Base-by-base conservation (phyloP, 805 yeast species). In the Babjeviella inositovora region DNA sequence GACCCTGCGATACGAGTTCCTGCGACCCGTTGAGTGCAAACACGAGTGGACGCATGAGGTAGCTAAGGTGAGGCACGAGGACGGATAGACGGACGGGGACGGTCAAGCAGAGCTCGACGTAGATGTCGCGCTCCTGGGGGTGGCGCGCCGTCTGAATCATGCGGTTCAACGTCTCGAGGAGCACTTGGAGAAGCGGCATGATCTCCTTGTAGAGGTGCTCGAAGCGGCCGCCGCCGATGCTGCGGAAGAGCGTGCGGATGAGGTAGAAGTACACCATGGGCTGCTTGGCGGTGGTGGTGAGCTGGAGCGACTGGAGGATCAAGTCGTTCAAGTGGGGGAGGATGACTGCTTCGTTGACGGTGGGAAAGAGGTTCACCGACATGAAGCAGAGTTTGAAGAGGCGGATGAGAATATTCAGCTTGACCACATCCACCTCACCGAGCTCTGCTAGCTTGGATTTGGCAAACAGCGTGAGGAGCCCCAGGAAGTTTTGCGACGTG, bases 221-320 rank as follows among this genome's bases (percentile, higher is more conserved):
- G 43, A 90, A 87, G 28, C 97, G 59, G 5, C 98, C 98, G 23
- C 98, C 97, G 16, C 96, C 94, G 22, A 90, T 85, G 38, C 93
- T 79, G 45, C 97, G 62, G 56, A 90, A 90, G 23, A 90, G 52
- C 0, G 93, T 81, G 37, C 97, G 58, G 12, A 90, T 75, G 35
- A 90, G 56, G 36, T 84, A 79, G 32, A 87, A 85, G 43, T 84
- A 90, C 3, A 82, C 81, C 13, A 81, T 59, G 5, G 98, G 97
- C 39, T 87, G 95, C 33, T 79, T 76, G 0, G 96, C 80, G 6
- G 72, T 70, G 1, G 95, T 76, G 0, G 95, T 71, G 25, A 69
- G 59, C 28, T 72, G 70, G 41, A 90, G 54, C 0, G 92, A 79
- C 27, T 77, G 73, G 32, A 90, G 52, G 16, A 90, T 84, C 36